Evolutionary conservation across 225 moss, liverwort and hornwort species (phyloP).

Genomic region (Rhytidiadelphus loreus): DNA sequence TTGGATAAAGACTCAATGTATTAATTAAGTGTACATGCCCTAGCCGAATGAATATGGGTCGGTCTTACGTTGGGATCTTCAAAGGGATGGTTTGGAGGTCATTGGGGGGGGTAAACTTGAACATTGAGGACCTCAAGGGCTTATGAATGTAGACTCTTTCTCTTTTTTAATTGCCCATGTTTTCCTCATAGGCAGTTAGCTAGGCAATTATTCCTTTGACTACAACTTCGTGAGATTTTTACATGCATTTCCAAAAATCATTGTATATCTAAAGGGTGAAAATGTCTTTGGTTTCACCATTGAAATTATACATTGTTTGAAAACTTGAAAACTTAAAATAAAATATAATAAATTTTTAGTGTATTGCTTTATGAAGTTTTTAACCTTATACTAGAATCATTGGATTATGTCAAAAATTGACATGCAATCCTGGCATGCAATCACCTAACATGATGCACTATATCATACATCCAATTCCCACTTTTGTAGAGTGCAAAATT

Average conservation of each 20-base stretch:
- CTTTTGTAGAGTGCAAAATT: neutral
- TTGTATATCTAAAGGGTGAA: neutral
- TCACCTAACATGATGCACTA: neutral
- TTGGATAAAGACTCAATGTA: accelerated
- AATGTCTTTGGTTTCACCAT: neutral
- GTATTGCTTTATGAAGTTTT: neutral
- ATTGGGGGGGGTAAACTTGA: neutral
- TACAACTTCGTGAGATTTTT: neutral
- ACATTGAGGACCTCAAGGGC: accelerated
- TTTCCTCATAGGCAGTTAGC: neutral
- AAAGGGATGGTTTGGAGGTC: accelerated
- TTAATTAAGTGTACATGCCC: neutral
- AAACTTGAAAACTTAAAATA: neutral
- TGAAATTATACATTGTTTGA: neutral
- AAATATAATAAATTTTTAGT: too few species aligned
- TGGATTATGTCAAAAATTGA: neutral
- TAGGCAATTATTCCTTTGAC: neutral
- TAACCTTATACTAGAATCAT: neutral
- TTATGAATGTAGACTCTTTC: neutral
- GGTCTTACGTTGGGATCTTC: neutral
- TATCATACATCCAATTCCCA: neutral
- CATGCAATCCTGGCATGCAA: neutral
- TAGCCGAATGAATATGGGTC: accelerated
- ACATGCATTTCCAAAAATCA: neutral
- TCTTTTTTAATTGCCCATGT: accelerated